Evolutionary conservation across 768 basidiomycete species (phyloP), one percentile per base, ranked within the genome.

Genomic region (Amanita inopinata): DNA sequence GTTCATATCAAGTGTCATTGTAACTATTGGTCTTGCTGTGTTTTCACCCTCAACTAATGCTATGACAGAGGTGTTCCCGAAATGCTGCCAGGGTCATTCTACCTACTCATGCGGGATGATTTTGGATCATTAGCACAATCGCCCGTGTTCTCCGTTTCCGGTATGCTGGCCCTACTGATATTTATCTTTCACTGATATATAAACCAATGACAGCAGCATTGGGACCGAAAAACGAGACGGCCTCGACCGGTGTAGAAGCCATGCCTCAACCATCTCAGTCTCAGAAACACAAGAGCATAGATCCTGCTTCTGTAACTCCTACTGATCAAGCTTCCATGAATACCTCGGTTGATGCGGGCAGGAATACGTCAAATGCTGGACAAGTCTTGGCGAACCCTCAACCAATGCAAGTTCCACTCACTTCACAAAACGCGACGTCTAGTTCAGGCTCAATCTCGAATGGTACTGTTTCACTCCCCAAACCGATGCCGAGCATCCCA

Each of bases 71-170:
- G 19, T 11, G 23, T 36, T 43, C 42, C 42, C 4, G 9, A 30
- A 1, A 17, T 28, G 1, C 11, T 6, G 11, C n/a, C 33, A 28
- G 14, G 11, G 14, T 36, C 27, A 12, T 43, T 33, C 36, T 31
- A 31, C 8, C 18, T 43, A 27, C 0, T 25, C 7, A 31, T 43
- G 42, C 18, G 36, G 42, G 42, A 43, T 18, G 20, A 43, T 18
- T 43, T 43, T 36, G 42, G 42, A 15, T 36, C 24, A 12, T 14
- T 37, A 19, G n/a, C 28, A 17, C 33, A 30, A 30, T 43, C 42
- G 15, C 34, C 42, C 8, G 5, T 22, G 9, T 43, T 43, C 23
- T 36, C 42, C 15, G 24, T 43, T 25, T 43, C 42, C 17, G 11
- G 42, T 43, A 27, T 18, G 42, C 25, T 22, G 20, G 4, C 33